phyloP scores from a whole-genome alignment of 2,329 filamentous ascomycete genomes.

The Fusarium devonianum region DNA sequence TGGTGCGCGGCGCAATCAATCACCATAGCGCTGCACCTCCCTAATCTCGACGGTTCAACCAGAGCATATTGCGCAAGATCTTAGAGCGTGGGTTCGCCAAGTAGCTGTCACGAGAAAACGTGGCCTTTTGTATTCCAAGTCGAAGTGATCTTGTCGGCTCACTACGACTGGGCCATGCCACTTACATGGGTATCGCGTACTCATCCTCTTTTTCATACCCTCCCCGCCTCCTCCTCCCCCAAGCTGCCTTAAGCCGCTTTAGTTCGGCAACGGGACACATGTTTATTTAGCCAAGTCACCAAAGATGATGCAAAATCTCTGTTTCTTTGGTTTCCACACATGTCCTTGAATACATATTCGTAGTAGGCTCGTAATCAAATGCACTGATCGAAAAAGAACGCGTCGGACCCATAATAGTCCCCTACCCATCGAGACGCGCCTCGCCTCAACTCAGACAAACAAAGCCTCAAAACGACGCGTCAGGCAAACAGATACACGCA shows the following conservation, averaged over 20 bases:
- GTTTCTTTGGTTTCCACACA: not conserved
- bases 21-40: conserved; percentile 16
- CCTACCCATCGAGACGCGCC: conserved; percentile 36
- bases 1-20: conserved; percentile 33
- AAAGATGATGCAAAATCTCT: too few species aligned
- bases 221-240: not conserved
- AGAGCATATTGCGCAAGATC: conserved; percentile 6
- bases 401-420: conserved; percentile 33
- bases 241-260: not conserved
- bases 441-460: conserved; percentile 34
- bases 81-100: not conserved
- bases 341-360: not conserved
- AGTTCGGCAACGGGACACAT: not conserved
- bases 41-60: conserved; percentile 19
- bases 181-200: too few species aligned
- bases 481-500: conserved; percentile 8
- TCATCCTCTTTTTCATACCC: not conserved
- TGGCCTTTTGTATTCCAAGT: not conserved
- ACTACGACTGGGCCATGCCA: not conserved
- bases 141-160: not conserved
- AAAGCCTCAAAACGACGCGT: conserved; percentile 38
- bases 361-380: not conserved
- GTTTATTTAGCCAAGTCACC: not conserved
- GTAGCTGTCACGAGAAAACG: not conserved
- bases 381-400: conserved; percentile 5